A percentile compares a stretch with the other conserved stretches of the same genome.
These are phyloP conservation scores for Claviceps sp. DNA, from an alignment of 2,329 filamentous ascomycete species.

Conservation along the genomic window DNA sequence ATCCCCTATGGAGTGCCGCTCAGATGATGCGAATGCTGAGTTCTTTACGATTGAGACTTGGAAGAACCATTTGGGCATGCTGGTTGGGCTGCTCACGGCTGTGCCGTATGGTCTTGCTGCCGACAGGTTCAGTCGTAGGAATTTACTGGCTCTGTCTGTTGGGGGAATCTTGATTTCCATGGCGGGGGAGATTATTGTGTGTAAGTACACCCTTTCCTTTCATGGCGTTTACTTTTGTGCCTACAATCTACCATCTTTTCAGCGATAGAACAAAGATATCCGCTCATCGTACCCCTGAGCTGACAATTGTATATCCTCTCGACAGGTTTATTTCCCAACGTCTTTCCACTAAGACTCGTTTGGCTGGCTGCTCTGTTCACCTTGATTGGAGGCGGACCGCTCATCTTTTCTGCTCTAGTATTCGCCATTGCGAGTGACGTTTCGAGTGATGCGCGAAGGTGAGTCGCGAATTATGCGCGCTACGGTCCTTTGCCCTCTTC, in stretches of 20 bases:
- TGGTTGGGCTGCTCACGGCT: constrained; percentile 1
- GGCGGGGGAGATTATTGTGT: constrained; percentile 4
- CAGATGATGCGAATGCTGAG: background rate
- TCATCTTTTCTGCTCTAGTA: constrained; percentile 2
- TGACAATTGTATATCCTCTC: background rate
- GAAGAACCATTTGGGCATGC: background rate
- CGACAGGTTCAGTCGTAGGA: constrained; percentile 4
- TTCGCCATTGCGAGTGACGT: constrained; percentile 4
- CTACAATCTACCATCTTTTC: background rate
- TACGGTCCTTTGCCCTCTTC: too few species aligned
- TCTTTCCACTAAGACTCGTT: constrained; percentile 1
- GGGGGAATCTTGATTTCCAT: constrained; percentile 1
- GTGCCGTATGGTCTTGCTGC: constrained; percentile 5
- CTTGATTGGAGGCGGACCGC: constrained; percentile 2
- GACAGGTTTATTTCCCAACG: constrained; percentile 1
- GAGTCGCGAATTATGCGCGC: background rate
- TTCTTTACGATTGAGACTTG: background rate
- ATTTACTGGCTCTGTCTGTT: constrained; percentile 2
- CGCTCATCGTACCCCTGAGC: background rate
- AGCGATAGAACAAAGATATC: background rate
- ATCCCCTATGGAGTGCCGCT: background rate
- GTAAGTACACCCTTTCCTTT: background rate
- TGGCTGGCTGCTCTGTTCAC: constrained; percentile 2
- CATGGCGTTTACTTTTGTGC: background rate
- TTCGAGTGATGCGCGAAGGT: constrained; percentile 1